These are phyloP conservation scores for Fusarium sp. DNA, from an alignment of 2,329 filamentous ascomycete genomes.

Conservation along the genomic window DNA sequence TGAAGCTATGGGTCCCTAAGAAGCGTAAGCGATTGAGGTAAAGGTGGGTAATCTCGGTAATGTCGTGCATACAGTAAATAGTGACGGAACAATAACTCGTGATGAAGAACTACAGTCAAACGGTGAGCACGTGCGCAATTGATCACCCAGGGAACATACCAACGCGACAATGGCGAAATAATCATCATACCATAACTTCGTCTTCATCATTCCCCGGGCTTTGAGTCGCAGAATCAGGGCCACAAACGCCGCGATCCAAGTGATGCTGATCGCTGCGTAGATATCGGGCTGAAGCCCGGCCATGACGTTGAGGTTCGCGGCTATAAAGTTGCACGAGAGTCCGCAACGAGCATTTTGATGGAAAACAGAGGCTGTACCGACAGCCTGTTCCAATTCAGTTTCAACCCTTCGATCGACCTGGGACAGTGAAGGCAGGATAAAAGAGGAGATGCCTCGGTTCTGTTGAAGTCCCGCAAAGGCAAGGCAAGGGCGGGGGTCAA, in stretches of 20 bases:
- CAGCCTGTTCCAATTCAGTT: neutral
- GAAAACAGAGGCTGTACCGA: neutral
- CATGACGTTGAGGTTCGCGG: constrained; percentile 22
- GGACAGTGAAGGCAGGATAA: neutral
- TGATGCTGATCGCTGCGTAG: constrained; percentile 34
- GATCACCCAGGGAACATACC: neutral
- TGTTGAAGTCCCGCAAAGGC: neutral
- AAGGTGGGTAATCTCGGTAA: neutral
- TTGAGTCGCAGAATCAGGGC: constrained; percentile 31
- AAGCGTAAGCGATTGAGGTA: neutral
- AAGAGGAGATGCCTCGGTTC: constrained; percentile 4
- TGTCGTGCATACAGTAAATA: constrained; percentile 19
- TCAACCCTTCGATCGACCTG: neutral
- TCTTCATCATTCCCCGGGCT: constrained; percentile 37
- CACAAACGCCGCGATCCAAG: constrained; percentile 31
- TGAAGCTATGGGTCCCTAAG: constrained; percentile 29
- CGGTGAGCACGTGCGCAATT: neutral
- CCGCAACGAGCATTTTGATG: constrained; percentile 5
- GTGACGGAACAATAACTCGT: constrained; percentile 21
- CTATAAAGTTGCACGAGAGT: neutral
- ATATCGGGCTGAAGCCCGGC: constrained; percentile 37
- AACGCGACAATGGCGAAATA: constrained; percentile 34
- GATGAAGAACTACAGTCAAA: constrained; percentile 2
- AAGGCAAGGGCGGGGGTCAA: neutral
- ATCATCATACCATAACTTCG: constrained; percentile 42